phyloP scores from a whole-genome alignment of 2,329 filamentous ascomycete species.

The Nigrospora sphaerica region DNA sequence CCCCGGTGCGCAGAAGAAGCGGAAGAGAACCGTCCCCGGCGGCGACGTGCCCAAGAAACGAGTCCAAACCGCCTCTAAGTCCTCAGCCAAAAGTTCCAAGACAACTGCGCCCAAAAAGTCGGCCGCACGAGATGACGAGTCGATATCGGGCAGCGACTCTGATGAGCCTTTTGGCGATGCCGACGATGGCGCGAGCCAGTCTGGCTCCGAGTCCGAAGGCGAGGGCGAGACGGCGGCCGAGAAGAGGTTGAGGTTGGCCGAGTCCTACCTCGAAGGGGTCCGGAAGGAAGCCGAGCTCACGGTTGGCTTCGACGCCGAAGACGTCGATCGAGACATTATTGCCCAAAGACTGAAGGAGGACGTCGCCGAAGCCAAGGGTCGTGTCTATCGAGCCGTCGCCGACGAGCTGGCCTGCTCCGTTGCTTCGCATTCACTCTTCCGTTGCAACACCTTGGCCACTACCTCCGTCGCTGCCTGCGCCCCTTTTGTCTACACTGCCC shows the following conservation, averaged over 20 bases:
- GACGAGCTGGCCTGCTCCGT: conserved; percentile 62
- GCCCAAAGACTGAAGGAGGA: conserved; percentile 78
- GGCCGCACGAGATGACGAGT: conserved; percentile 57
- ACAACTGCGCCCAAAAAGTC: conserved; percentile 33
- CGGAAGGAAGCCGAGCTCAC: conserved; percentile 71
- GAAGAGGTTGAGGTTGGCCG: conserved; percentile 76
- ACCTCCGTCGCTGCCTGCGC: conserved; percentile 74
- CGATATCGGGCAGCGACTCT: conserved; percentile 79
- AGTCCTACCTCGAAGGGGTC: conserved; percentile 89
- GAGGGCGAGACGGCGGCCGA: conserved; percentile 87
- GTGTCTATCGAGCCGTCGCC: conserved; percentile 76
- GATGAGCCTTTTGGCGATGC: conserved; percentile 52
- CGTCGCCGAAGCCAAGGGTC: conserved; percentile 84
- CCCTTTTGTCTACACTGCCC: conserved; percentile 81
- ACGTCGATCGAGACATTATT: conserved; percentile 88
- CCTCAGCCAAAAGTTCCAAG: conserved; percentile 26
- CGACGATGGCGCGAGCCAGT: conserved; percentile 34
- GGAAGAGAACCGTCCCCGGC: conserved; percentile 59
- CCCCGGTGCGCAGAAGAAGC: conserved; percentile 81
- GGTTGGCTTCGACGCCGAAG: conserved; percentile 84
- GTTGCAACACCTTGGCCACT: conserved; percentile 68
- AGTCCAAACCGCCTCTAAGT: conserved; percentile 14
- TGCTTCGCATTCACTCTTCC: conserved; percentile 65
- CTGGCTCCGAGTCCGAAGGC: conserved; percentile 57
- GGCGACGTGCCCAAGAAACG: conserved; percentile 53